Conservation (phyloP, 1,139 yeast species). For the Saccharomyces uvarum region DNA sequence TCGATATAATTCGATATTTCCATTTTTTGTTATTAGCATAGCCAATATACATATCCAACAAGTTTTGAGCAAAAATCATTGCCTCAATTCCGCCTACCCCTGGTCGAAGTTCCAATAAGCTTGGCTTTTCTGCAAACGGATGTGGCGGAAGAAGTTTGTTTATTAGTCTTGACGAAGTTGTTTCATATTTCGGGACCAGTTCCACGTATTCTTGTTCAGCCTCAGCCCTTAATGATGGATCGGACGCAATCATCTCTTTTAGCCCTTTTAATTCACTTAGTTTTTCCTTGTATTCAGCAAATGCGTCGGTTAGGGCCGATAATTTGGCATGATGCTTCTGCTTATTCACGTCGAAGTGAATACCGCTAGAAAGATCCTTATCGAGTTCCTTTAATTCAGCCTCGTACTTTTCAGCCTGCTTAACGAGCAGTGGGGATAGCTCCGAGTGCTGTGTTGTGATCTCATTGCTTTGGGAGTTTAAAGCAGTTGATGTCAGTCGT, state of each 20-base stretch:
- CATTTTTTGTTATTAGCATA: slow-evolving; percentile 62
- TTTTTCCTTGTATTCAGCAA: slow-evolving; percentile 38
- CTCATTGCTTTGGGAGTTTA: neutral
- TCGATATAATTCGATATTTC: slow-evolving; percentile 56
- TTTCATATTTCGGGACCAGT: slow-evolving; percentile 28
- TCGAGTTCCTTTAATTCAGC: slow-evolving; percentile 47
- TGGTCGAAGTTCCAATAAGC: slow-evolving; percentile 80
- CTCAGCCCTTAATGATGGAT: slow-evolving; percentile 34
- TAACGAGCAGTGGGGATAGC: slow-evolving; percentile 54
- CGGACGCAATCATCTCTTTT: slow-evolving; percentile 31
- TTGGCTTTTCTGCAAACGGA: slow-evolving; percentile 67
- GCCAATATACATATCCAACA: slow-evolving; percentile 71
- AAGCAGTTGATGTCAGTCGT: neutral
- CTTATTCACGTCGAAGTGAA: slow-evolving; percentile 46
- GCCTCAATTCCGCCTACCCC: slow-evolving; percentile 98
- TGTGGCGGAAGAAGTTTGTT: slow-evolving; percentile 64
- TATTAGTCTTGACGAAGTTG: slow-evolving; percentile 42
- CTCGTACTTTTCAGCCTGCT: slow-evolving; percentile 50
- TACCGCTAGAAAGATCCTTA: slow-evolving; percentile 39
- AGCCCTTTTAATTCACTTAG: slow-evolving; percentile 36
- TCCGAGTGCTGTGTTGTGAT: slow-evolving; percentile 11
- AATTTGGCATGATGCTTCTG: slow-evolving; percentile 53
- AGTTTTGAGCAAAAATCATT: slow-evolving; percentile 70
- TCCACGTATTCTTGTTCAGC: slow-evolving; percentile 33
- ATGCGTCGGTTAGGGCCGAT: slow-evolving; percentile 46